Conservation (phyloP, 2,329 filamentous ascomycete genomes). For the Monosporascus sp. region DNA sequence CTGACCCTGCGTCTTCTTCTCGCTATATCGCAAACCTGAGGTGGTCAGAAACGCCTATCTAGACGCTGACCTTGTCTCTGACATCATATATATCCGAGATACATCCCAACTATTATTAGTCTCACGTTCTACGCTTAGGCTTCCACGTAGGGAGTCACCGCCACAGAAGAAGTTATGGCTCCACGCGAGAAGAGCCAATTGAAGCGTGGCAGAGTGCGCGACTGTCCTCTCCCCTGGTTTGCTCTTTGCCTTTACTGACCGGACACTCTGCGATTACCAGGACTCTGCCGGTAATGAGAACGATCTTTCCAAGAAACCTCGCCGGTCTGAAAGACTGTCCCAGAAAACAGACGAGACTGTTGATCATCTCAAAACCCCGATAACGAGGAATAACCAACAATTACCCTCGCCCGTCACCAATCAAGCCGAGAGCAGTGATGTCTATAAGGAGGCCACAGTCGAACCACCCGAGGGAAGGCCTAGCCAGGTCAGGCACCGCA, state of each 20-base stretch:
- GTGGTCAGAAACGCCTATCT: too few species aligned
- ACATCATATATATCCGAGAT: too few species aligned
- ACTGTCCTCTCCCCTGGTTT: constrained; percentile 16
- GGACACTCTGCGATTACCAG: constrained; percentile 39
- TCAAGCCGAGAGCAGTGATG: constrained; percentile 44
- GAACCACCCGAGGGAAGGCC: constrained; percentile 60
- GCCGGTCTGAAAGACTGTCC: constrained; percentile 68
- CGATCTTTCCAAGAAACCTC: constrained; percentile 71
- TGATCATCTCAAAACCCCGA: constrained; percentile 49
- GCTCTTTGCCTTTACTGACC: constrained; percentile 15
- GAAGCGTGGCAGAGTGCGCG: constrained; percentile 71
- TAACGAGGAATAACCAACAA: constrained; percentile 55
- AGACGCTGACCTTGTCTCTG: too few species aligned
- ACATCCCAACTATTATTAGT: too few species aligned
- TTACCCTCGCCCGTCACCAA: constrained; percentile 79
- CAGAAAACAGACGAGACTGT: constrained; percentile 36
- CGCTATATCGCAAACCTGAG: too few species aligned
- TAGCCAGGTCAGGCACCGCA: constrained; percentile 48
- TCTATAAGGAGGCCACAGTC: constrained; percentile 63
- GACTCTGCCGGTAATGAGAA: constrained; percentile 59
- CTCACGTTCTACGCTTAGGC: too few species aligned
- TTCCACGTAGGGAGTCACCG: too few species aligned
- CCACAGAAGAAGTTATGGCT: constrained; percentile 38
- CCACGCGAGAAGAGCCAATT: constrained; percentile 75
- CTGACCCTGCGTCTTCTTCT: too few species aligned